Evolutionary conservation across 176 grass and related monocot genomes (phyloP), one percentile per base, ranked within the genome.

Genomic region (Oryza nivara): DNA sequence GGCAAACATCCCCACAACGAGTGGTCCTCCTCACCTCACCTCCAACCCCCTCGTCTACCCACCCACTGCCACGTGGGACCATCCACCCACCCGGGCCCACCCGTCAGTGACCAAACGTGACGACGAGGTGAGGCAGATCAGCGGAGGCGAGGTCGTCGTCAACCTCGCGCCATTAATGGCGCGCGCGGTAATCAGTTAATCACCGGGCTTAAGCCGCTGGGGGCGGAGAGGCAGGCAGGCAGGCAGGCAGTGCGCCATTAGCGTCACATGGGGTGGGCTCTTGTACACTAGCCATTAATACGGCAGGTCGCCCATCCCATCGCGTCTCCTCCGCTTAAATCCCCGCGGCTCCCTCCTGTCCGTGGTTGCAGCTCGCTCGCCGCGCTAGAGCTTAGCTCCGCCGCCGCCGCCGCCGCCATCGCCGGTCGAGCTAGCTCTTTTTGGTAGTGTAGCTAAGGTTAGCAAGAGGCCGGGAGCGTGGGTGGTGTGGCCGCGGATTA

Each of bases 281-380:
- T 60, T 61, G 79, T 82, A 82, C 79, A 41, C 74, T 79, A 86
- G 88, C 88, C 47, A 73, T 83, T 83, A 90, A 83, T 90, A 64
- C 28, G 84, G 80, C 88, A 34, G 88, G 68, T 90, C 74, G 74
- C 79, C 79, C 88, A 74, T 90, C 84, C 79, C 69, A 65, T 82
- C 88, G 67, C 88, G 35, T 73, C 79, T 13, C 25, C 22, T 30
- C 11, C 28, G 83, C 83, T 86, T 90, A 82, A 90, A 86, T 71
- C 58, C 70, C 61, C 30, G 30, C 30, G 30, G 30, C 30, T 32
- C 30, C 69, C 76, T 36, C 35, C 35, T 36, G 17, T 84, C 81
- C 16, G 22, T 32, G 35, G 58, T 7, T 20, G 19, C 4, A 23
- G 23, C 19, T 67, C 68, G 76, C 75, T 5, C 36, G 36, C 36